phyloP scores from a whole-genome alignment of 495 filamentous ascomycete species.

The Opeltia flavorubescens region DNA sequence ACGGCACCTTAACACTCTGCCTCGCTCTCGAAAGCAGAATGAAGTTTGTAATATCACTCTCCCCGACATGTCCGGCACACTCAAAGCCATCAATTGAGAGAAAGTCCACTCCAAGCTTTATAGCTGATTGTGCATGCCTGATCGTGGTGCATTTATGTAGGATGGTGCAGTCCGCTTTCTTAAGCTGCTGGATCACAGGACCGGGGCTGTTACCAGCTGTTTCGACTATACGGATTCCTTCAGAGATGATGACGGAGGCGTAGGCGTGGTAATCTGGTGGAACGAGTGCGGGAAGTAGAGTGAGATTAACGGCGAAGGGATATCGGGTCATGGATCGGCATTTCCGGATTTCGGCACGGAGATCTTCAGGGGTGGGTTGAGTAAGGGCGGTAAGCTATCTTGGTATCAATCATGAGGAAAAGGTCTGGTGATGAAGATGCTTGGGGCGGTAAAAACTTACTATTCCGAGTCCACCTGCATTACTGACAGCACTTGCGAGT shows the following conservation, averaged over 20 bases:
- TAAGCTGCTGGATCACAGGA: constrained; percentile 78
- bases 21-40: constrained; percentile 78
- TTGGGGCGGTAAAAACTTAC: constrained; percentile 22
- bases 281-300: constrained; percentile 76
- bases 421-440: constrained; percentile 29
- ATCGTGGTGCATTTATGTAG: constrained; percentile 98
- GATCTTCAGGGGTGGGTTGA: constrained; percentile 81
- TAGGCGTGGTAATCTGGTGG: constrained; percentile 89
- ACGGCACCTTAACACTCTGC: constrained; percentile 73
- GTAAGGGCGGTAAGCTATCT: constrained; percentile 72
- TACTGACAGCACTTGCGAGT: constrained; percentile 84
- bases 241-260: constrained; percentile 83
- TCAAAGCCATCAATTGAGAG: constrained; percentile 95
- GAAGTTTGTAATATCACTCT: constrained; percentile 95
- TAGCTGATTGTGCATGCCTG: constrained; percentile 77
- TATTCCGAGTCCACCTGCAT: constrained; percentile 87
- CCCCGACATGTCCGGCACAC: constrained; percentile 92
- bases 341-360: constrained; percentile 82
- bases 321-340: constrained; percentile 73
- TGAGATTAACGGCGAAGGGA: constrained; percentile 94
- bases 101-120: constrained; percentile 94
- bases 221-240: constrained; percentile 89
- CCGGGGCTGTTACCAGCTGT: constrained; percentile 92
- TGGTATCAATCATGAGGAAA: background rate
- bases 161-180: constrained; percentile 61